Base-by-base conservation (phyloP, 1,139 yeast species). In the Sugiyamaella grinbergsii region DNA sequence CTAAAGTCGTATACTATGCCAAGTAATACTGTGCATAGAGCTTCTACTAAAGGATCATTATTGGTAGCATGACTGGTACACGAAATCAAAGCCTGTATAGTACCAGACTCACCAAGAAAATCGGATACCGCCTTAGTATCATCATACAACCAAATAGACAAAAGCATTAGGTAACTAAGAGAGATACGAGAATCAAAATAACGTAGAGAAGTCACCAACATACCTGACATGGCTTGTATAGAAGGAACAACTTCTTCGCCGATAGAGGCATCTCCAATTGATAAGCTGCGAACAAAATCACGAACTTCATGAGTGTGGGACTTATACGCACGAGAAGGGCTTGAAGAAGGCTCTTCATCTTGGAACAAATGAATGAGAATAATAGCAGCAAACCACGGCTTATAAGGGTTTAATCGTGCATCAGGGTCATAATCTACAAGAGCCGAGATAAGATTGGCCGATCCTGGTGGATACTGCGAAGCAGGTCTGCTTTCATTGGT, bases 1-100 rank as follows among this genome's bases (percentile, higher is more conserved):
- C 94, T 82, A 63, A 91, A 93, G 57, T 91, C 97, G 63, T 88
- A 94, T 0, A 82, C 75, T 1, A 86, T 75, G 20, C 97, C 97
- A 10, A 93, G 66, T 26, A 91, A 70, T 18, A 85, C 74, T 0
- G 89, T 77, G 1, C 85, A 78, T 76, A 91, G 74, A 1, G 96
- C 93, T 63, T 87, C 90, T 0, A 87, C 81, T 11, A 88, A 67
- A 3, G 79, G 75, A 23, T 79, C 75, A 56, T 76, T 78, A 42
- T 81, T 83, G 3, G 81, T 71, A 26, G 81, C 75, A 53, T 82
- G 84, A 1, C 88, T 78, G 15, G 88, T 72, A 51, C 80, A 83
- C 1, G 91, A 79, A 5, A 91, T 67, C 6, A 93, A 69, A 0
- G 93, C 79, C 57, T 82, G 85, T 2, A 89, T 67, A 13, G 79